These are phyloP conservation scores for Aegilops longissima DNA, from an alignment of 176 grass and related monocot genomes.

Conservation along the genomic window DNA sequence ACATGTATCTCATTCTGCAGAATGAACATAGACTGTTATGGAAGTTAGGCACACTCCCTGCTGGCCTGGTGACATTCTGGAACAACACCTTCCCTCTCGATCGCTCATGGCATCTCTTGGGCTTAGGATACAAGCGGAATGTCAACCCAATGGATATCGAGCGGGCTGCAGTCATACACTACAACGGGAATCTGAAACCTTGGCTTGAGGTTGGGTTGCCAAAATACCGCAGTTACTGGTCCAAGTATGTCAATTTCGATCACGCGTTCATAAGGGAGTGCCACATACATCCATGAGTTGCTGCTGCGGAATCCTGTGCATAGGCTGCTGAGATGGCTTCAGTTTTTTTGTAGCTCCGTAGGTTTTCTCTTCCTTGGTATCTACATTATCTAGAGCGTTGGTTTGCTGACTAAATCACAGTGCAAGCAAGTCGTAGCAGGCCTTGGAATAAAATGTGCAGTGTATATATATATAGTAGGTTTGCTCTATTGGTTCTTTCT, in stretches of 20 bases:
- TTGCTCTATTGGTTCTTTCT: neutral
- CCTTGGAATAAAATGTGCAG: neutral
- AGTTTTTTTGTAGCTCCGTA: neutral
- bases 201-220: conserved; percentile 78
- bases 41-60: conserved; percentile 77
- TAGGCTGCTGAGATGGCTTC: neutral
- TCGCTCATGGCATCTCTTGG: conserved; percentile 73
- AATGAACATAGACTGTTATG: conserved; percentile 61
- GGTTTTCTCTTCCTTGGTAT: neutral
- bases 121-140: conserved; percentile 71
- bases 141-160: conserved; percentile 54
- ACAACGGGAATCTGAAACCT: conserved; percentile 87
- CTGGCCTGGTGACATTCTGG: conserved; percentile 76
- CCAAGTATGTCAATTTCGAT: conserved; percentile 64
- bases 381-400: neutral
- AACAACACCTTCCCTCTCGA: conserved; percentile 59
- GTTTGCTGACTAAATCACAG: neutral
- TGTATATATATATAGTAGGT: neutral
- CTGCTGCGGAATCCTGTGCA: neutral
- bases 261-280: conserved; percentile 57
- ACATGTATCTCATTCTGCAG: conserved; percentile 33
- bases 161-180: conserved; percentile 64
- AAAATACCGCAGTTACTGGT: conserved; percentile 70
- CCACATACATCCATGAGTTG: conserved; percentile 57
- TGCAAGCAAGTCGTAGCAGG: conserved; percentile 13